Evolutionary conservation across 441 rosid genomes (phyloP).

Genomic region (California macrophylla): DNA sequence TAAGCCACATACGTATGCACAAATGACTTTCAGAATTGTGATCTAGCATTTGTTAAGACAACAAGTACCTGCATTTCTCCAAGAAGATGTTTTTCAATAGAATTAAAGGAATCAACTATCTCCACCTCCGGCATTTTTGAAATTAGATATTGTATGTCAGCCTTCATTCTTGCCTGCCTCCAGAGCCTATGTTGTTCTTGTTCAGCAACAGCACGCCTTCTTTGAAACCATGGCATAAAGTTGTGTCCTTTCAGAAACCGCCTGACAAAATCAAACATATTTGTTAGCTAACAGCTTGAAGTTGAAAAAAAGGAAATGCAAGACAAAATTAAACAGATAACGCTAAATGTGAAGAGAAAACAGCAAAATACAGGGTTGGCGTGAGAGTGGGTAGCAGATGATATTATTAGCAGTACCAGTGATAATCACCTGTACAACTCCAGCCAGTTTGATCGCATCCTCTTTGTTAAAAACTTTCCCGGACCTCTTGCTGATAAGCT

Average conservation of each 20-base stretch:
- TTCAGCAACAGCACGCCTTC: slow-evolving; percentile 68
- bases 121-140: slow-evolving; percentile 75
- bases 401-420: slow-evolving; percentile 8
- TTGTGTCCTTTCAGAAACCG: slow-evolving; percentile 83
- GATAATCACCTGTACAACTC: slow-evolving; percentile 71
- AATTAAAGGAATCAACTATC: slow-evolving; percentile 80
- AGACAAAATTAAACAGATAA: too few relatives aligned
- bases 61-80: slow-evolving; percentile 56
- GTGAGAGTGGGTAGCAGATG: background rate
- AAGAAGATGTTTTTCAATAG: slow-evolving; percentile 73
- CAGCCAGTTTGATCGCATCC: slow-evolving; percentile 96
- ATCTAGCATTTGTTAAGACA: background rate
- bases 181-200: slow-evolving; percentile 81
- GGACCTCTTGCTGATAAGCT: slow-evolving; percentile 78
- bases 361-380: too few relatives aligned
- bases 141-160: slow-evolving; percentile 53
- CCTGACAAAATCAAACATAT: too few relatives aligned
- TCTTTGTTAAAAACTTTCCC: slow-evolving; percentile 83
- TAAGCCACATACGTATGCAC: background rate
- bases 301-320: too few relatives aligned
- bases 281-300: too few relatives aligned
- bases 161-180: slow-evolving; percentile 76
- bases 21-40: background rate
- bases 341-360: too few relatives aligned
- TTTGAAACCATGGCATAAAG: slow-evolving; percentile 88